Base-by-base conservation (phyloP, 495 filamentous ascomycete genomes). In the Neurospora discreta region DNA sequence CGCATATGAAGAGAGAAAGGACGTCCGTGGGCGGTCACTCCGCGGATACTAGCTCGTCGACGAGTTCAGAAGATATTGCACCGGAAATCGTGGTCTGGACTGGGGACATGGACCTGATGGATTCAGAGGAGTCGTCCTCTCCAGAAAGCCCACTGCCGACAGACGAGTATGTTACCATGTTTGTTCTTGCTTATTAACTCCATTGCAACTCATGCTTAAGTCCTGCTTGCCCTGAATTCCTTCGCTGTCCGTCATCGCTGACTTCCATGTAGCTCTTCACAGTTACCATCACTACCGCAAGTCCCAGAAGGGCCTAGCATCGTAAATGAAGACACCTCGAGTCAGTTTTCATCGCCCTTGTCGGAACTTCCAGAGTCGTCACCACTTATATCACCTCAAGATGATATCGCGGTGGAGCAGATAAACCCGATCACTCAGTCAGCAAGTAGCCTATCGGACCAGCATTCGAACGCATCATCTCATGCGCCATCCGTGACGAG, bases 401-500 rank as follows among this genome's bases (percentile, higher is more conserved):
- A 65, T 36, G 52, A 65, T 65, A 33, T 18, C 16, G 40, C n/a
- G 13, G 60, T 30, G 39, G 39, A 67, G 16, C 39, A 26, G 23
- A 20, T 33, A 65, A 74, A 76, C 38, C 77, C 79, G 33, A 74
- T 81, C 73, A 75, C 75, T 67, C 81, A 79, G 38, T 78, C 79
- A 42, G 69, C 71, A 5, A 79, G 78, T 11, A 73, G 74, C 39
- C 39, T 78, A 42, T 80, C 83, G 73, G 82, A 85, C 26, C 52
- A 65, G 7, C 77, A 78, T 15, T 86, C 83, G 39, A 85, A 86
- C 20, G 72, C 78, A 18, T 84, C 83, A 44, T 85, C 86, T 6
- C 72, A 75, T 13, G 80, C 82, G n/a, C 80, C 81, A 3, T 83
- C 83, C 20, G 75, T 78, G 23, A 87, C 86, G 69, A 88, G 86